These are phyloP conservation scores for Rhododendron williamsianum DNA, from an alignment of 148 eudicot species.

Conservation along the genomic window DNA sequence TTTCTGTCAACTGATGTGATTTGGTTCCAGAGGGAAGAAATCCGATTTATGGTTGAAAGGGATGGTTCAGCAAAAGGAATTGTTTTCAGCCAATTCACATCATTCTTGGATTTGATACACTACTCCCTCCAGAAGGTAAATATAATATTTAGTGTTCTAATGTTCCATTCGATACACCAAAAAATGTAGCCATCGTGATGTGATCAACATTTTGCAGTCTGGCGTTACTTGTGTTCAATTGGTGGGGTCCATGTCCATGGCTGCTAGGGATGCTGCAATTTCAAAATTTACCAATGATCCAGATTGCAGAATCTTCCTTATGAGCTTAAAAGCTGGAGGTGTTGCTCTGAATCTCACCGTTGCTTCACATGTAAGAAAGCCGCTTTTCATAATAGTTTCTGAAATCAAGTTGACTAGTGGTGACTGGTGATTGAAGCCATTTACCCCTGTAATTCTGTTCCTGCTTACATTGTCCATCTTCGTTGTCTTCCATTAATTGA, in stretches of 20 bases:
- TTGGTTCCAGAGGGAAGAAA: conserved; percentile 75
- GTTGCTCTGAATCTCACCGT: conserved; percentile 97
- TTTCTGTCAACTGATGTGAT: conserved; percentile 13
- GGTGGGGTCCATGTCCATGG: conserved; percentile 84
- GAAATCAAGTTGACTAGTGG: background rate
- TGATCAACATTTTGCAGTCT: conserved; percentile 45
- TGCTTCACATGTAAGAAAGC: conserved; percentile 79
- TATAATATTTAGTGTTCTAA: background rate
- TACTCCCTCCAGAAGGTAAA: conserved; percentile 74
- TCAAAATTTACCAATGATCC: conserved; percentile 69
- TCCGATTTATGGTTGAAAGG: conserved; percentile 81
- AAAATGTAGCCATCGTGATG: conserved; percentile 7
- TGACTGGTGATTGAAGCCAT: background rate
- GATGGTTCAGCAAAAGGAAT: conserved; percentile 98
- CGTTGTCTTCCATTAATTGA: background rate
- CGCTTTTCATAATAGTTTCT: background rate
- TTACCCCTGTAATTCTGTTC: background rate
- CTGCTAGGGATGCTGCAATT: conserved; percentile 82
- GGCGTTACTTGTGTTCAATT: conserved; percentile 74
- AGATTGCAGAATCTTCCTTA: conserved; percentile 75
- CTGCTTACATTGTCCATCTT: background rate
- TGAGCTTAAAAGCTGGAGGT: conserved; percentile 98
- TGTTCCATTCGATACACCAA: background rate
- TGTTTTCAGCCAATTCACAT: conserved; percentile 94
- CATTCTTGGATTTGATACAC: conserved; percentile 86